Percentiles rank a stretch among this genome's conserved stretches.
phyloP scores from a whole-genome alignment of 1,284 basidiomycete genomes.

The Bondarzewia mesenterica region DNA sequence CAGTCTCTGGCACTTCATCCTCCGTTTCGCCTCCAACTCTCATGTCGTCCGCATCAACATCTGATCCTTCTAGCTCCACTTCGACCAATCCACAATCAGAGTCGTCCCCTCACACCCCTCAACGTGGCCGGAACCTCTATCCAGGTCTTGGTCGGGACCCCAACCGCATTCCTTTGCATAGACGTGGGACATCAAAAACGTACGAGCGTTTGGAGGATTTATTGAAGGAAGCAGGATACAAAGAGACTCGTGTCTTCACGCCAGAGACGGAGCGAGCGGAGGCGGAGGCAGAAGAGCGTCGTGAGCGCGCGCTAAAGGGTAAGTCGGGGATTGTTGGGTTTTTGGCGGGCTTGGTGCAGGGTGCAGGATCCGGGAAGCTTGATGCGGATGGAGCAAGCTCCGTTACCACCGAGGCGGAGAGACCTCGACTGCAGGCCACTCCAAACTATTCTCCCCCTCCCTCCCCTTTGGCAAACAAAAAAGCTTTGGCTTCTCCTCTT shows the following conservation, averaged over 20 bases:
- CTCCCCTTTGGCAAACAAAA: slow-evolving; percentile 22
- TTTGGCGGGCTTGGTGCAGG: slow-evolving; percentile 43
- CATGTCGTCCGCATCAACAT: slow-evolving; percentile 6
- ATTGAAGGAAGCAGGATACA: slow-evolving; percentile 79
- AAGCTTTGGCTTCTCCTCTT: slow-evolving; percentile 1
- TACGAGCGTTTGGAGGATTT: slow-evolving; percentile 80
- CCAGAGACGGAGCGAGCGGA: slow-evolving; percentile 61
- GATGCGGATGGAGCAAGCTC: not conserved
- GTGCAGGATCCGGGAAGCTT: slow-evolving; percentile 12
- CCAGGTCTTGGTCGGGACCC: slow-evolving; percentile 33
- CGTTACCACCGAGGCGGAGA: slow-evolving; percentile 5
- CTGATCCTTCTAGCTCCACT: slow-evolving; percentile 7
- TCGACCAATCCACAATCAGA: not conserved
- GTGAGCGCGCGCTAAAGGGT: slow-evolving; percentile 26
- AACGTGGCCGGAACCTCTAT: slow-evolving; percentile 36
- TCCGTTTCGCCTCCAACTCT: slow-evolving; percentile 9
- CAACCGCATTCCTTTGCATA: slow-evolving; percentile 59
- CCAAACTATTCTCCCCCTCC: slow-evolving; percentile 21
- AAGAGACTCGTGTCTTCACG: slow-evolving; percentile 81
- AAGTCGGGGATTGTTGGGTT: slow-evolving; percentile 54
- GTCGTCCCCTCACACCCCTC: slow-evolving; percentile 18
- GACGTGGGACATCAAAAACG: slow-evolving; percentile 66
- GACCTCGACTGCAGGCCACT: slow-evolving; percentile 18
- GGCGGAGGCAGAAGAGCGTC: slow-evolving; percentile 19
- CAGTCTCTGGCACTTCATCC: not conserved